phyloP scores from a whole-genome alignment of 805 yeast genomes.

The Komagataella pastoris region DNA sequence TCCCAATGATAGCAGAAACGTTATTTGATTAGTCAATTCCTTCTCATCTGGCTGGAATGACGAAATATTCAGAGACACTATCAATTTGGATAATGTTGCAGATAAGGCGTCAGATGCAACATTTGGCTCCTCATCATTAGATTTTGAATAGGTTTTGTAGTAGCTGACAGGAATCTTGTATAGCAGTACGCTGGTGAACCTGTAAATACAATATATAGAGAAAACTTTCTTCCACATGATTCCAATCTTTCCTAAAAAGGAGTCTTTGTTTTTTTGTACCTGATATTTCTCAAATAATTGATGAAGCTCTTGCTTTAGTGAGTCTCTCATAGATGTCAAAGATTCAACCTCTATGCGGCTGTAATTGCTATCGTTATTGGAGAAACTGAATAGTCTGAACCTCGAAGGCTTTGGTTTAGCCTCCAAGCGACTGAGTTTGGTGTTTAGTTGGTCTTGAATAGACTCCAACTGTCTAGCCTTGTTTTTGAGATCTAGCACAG shows the following conservation, averaged over 20 bases:
- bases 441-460: not conserved
- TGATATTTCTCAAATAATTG: conserved; percentile 9
- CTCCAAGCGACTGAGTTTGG: not conserved
- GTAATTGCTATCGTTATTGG: not conserved
- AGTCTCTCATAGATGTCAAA: conserved; percentile 5
- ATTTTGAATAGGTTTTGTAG: conserved; percentile 5
- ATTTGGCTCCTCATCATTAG: conserved; percentile 1
- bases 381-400: not conserved
- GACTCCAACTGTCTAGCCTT: not conserved
- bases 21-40: conserved; percentile 28
- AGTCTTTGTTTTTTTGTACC: conserved; percentile 2
- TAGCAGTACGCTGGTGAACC: conserved; percentile 26
- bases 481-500: not conserved
- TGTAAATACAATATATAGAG: conserved; percentile 35
- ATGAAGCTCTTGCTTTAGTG: conserved; percentile 19
- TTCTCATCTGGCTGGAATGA: conserved; percentile 16
- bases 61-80: conserved; percentile 11
- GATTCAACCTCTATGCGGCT: not conserved
- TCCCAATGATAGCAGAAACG: conserved; percentile 41
- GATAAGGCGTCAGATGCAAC: conserved; percentile 31
- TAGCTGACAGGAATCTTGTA: conserved; percentile 24
- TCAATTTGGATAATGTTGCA: conserved; percentile 28
- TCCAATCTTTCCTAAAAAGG: not conserved
- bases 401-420: not conserved
- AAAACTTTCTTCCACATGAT: conserved; percentile 10